phyloP scores from a whole-genome alignment of 371 early-diverging fungal species.

The Circinella minor region DNA sequence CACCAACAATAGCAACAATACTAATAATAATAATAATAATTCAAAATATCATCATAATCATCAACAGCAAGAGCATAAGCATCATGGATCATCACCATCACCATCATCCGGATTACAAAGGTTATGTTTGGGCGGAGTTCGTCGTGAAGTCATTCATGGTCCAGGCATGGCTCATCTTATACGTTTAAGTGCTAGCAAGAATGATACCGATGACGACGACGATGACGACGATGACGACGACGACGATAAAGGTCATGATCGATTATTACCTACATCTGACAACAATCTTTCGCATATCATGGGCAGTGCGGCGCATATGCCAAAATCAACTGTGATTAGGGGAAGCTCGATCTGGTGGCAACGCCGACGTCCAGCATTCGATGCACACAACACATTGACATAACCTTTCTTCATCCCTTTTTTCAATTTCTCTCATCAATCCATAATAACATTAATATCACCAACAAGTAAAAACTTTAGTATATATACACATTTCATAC shows the following conservation, averaged over 20 bases:
- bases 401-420: not conserved
- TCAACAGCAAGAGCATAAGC: not conserved
- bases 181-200: conserved; percentile 37
- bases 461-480: not conserved
- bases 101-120: conserved; percentile 30
- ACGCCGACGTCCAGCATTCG: conserved; percentile 28
- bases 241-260: conserved; percentile 4
- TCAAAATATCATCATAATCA: not conserved
- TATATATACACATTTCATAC: not conserved
- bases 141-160: conserved; percentile 36
- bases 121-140: conserved; percentile 43
- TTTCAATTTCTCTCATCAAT: too few species aligned
- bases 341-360: conserved; percentile 55
- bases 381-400: not conserved
- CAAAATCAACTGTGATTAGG: conserved; percentile 42
- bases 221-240: conserved; percentile 15
- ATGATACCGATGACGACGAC: conserved; percentile 22
- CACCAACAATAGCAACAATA: not conserved
- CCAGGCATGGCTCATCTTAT: conserved; percentile 27
- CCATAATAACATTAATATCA: too few species aligned
- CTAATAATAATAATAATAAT: not conserved
- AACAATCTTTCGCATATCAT: conserved; percentile 24
- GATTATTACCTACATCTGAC: conserved; percentile 20
- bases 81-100: not conserved
- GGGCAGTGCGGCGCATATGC: conserved; percentile 31